Percentiles rank a stretch among this genome's conserved stretches.
Conservation (phyloP, 2,329 filamentous ascomycete genomes). For the Trichoderma sp. region DNA sequence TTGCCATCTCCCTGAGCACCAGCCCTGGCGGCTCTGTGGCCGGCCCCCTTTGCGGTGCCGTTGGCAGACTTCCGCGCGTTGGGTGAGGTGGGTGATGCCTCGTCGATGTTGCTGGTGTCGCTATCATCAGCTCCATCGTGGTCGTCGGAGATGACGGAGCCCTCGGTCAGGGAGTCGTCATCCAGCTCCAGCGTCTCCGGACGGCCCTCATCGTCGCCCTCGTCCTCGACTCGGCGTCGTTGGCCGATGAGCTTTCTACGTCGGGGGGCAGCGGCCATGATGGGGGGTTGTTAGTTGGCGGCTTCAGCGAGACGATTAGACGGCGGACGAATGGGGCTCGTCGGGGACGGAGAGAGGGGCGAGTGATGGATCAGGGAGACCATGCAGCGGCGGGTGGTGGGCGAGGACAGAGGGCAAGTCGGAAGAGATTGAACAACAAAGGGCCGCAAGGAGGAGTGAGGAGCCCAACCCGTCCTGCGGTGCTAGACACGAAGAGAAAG, state of each 20-base stretch:
- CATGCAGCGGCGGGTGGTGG: conserved; percentile 29
- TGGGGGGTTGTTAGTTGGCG: conserved; percentile 25
- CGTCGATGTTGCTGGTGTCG: conserved; percentile 62
- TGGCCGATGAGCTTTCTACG: conserved; percentile 65
- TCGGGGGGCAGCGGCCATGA: conserved; percentile 45
- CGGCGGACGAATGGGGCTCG: conserved; percentile 31
- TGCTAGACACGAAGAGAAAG: conserved; percentile 24
- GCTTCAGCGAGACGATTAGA: conserved; percentile 27
- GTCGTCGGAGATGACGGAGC: conserved; percentile 61
- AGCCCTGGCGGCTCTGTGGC: conserved; percentile 34
- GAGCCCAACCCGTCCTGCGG: conserved; percentile 26
- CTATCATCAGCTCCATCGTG: conserved; percentile 58
- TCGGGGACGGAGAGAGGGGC: conserved; percentile 28
- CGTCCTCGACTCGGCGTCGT: conserved; percentile 66
- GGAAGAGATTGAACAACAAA: conserved; percentile 11
- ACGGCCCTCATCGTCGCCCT: conserved; percentile 65
- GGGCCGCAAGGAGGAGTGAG: conserved; percentile 10
- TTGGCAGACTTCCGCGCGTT: conserved; percentile 42
- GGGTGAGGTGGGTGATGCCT: conserved; percentile 50
- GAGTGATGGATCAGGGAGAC: conserved; percentile 27
- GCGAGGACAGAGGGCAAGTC: conserved; percentile 6
- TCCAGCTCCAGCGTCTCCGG: conserved; percentile 56
- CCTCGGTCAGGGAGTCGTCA: conserved; percentile 65
- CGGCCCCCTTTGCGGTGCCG: conserved; percentile 38
- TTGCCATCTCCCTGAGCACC: conserved; percentile 34